A percentile compares a stretch with the other conserved stretches of the same genome.
Conservation (phyloP, 1,139 yeast species). For the Suhomyces terraborum region DNA sequence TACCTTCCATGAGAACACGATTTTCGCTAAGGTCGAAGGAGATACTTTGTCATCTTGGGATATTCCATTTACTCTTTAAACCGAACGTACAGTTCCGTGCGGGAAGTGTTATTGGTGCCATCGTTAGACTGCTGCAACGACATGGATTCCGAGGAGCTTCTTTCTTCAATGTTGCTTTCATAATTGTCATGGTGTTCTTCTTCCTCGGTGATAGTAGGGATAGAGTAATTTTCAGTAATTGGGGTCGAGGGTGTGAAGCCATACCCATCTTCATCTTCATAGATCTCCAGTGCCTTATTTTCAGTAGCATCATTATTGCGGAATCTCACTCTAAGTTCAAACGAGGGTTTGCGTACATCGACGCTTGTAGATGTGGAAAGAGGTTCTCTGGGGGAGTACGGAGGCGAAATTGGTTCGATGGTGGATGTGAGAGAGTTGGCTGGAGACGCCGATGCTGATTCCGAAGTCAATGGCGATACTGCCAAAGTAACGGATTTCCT, state of each 20-base stretch:
- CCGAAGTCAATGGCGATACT: neutral
- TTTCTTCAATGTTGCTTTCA: neutral
- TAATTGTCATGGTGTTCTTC: slow-evolving; percentile 4
- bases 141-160: slow-evolving; percentile 2
- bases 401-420: slow-evolving; percentile 12
- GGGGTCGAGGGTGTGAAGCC: slow-evolving; percentile 2
- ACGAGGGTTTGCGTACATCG: neutral
- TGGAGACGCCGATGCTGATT: neutral
- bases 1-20: no score
- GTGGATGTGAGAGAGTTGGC: neutral
- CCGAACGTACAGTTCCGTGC: slow-evolving; percentile 1
- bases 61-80: slow-evolving; percentile 1
- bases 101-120: slow-evolving; percentile 1
- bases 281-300: slow-evolving; percentile 1
- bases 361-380: slow-evolving; percentile 1
- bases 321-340: slow-evolving; percentile 7
- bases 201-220: slow-evolving; percentile 6
- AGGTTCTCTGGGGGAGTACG: slow-evolving; percentile 10
- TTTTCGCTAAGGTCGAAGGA: no score
- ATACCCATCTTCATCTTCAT: slow-evolving; percentile 16
- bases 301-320: slow-evolving; percentile 6
- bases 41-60: no score
- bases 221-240: neutral
- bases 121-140: neutral
- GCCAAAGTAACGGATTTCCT: neutral